Conservation (phyloP, 2,329 filamentous ascomycete species). For the Sporothrix protearum region DNA sequence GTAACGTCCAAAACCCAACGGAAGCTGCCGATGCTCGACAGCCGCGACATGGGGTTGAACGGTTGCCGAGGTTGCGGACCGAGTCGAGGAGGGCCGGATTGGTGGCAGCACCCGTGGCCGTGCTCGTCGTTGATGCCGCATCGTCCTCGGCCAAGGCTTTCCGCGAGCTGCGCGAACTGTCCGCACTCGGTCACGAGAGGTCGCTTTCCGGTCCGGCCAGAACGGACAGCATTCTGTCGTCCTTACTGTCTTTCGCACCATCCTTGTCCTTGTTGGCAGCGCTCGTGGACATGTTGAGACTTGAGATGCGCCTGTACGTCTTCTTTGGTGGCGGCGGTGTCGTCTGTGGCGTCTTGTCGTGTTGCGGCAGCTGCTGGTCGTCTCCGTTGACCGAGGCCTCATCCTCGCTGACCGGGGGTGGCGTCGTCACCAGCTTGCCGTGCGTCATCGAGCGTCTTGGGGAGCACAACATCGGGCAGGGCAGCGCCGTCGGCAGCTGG, state of each 20-base stretch:
- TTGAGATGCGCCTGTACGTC: slow-evolving; percentile 2
- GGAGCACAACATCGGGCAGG: slow-evolving; percentile 54
- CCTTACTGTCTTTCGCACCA: slow-evolving; percentile 31
- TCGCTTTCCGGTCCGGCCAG: slow-evolving; percentile 58
- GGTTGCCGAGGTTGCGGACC: slow-evolving; percentile 74
- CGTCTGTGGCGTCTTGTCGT: slow-evolving; percentile 28
- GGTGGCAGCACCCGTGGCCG: slow-evolving; percentile 32
- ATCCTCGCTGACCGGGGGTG: slow-evolving; percentile 57
- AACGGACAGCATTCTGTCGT: slow-evolving; percentile 67
- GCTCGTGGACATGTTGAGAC: slow-evolving; percentile 13
- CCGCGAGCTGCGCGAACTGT: slow-evolving; percentile 62
- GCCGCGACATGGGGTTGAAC: slow-evolving; percentile 76
- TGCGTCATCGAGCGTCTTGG: slow-evolving; percentile 90
- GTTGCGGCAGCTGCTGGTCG: slow-evolving; percentile 44
- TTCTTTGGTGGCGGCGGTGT: slow-evolving; percentile 8
- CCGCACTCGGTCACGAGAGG: slow-evolving; percentile 66
- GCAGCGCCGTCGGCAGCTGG: slow-evolving; percentile 46
- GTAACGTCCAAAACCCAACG: slow-evolving; percentile 68
- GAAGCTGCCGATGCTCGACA: slow-evolving; percentile 70
- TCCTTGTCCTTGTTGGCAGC: slow-evolving; percentile 26
- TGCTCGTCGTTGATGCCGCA: neutral
- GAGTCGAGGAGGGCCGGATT: slow-evolving; percentile 71
- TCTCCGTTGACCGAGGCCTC: slow-evolving; percentile 59
- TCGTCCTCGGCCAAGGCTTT: slow-evolving; percentile 38
- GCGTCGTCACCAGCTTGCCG: slow-evolving; percentile 80